Evolutionary conservation across 2,329 filamentous ascomycete species (phyloP), one percentile per base, ranked within the genome.

Genomic region (Curvularia hawaiiensis): DNA sequence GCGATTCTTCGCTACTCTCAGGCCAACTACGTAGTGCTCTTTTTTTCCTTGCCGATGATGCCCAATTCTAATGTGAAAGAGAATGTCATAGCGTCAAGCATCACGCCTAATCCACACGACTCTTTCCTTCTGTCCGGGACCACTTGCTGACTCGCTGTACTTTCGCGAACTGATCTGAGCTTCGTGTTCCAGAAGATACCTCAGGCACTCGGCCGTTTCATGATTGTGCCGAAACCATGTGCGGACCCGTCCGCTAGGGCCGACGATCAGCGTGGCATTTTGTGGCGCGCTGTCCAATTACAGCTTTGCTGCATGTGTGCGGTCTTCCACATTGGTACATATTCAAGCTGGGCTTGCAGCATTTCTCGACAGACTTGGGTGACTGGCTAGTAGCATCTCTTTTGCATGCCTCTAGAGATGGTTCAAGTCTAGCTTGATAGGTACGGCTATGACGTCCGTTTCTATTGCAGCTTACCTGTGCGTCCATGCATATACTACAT

Each of bases 191-290:
- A 61, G 60, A 63, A 66, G 35, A 59, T 47, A 20, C 52, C 46
- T 54, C 56, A 50, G 50, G 50, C 52, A 50, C 39, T 58, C 56
- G 58, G 54, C 47, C 56, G 58, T 55, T 66, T 64, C 62, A 58
- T 20, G 58, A 51, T 58, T 35, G 26, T 55, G 58, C 62, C 62
- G 61, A 58, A 47, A 40, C 58, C 50, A 45, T 54, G 58, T 56
- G 51, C 55, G 51, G 58, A 61, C 56, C 58, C 60, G 50, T 50
- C 52, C 52, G 52, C 48, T 58, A 58, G 55, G 48, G 46, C 39
- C 18, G 60, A 31, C 56, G 56, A 62, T 61, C 49, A 60, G 60
- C 54, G 30, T 60, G 54, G 53, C 50, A 54, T 49, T 53, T 41
- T 41, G 30, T 46, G 24, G 45, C 45, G 50, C 50, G 40, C 47